phyloP scores from a whole-genome alignment of 805 yeast species.

The Wickerhamiella occidentalis region DNA sequence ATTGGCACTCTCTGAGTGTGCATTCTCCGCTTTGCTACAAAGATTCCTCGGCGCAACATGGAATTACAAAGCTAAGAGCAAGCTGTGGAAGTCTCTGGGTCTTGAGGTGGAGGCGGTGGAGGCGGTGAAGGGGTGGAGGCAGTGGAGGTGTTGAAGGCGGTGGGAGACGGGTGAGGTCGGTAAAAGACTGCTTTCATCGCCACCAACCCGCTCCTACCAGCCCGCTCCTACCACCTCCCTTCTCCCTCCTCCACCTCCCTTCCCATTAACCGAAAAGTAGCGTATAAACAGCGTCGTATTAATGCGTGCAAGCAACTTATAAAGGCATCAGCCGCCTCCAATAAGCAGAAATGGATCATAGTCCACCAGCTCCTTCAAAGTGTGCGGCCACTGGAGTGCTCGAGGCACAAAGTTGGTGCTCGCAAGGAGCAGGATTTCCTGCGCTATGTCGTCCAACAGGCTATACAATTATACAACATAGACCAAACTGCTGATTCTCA shows the following conservation, averaged over 20 bases:
- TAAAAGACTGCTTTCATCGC: no score
- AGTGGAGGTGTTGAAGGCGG: no score
- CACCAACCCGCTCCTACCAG: no score
- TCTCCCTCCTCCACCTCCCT: no score
- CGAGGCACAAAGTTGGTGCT: not conserved
- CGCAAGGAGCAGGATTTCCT: not conserved
- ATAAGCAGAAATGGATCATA: not conserved
- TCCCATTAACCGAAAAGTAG: not conserved
- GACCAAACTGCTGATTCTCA: not conserved
- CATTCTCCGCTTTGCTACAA: not conserved
- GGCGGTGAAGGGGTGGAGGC: no score
- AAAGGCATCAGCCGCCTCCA: not conserved
- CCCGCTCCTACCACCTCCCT: no score
- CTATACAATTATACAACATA: not conserved
- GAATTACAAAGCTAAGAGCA: not conserved
- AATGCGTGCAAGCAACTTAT: not conserved
- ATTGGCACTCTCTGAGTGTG: not conserved
- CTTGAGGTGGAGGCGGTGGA: no score
- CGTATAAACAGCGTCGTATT: not conserved
- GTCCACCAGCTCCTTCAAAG: not conserved
- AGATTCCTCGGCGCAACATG: constrained; percentile 1
- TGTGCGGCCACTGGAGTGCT: not conserved
- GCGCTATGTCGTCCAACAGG: not conserved
- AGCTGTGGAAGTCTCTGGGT: not conserved
- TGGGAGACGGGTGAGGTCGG: no score